Evolutionary conservation across 495 filamentous ascomycete genomes (phyloP), one percentile per base, ranked within the genome.

Genomic region (Tuber microsphaerosporum): DNA sequence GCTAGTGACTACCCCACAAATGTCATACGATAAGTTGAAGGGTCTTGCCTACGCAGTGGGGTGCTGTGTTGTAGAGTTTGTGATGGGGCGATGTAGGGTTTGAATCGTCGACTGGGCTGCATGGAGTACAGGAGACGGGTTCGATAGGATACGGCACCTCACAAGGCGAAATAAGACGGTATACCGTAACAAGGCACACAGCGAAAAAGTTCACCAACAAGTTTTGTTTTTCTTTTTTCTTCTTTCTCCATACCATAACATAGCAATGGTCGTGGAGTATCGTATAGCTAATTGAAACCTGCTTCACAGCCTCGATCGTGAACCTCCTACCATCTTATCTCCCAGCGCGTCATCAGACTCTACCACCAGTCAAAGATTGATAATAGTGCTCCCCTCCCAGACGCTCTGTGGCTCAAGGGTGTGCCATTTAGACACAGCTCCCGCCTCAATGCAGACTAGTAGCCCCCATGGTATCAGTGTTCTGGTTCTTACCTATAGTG

Each of bases 321-420:
- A 31, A 7, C 12, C 17, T 5, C 56, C 56, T 12, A 65, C 14
- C 3, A 65, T 17, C 26, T 26, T 16, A 65, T 14, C 12, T 4
- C 56, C 26, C 34, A 26, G 26, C 31, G 2, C 56, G 14, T 17
- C 56, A 65, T 19, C 56, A 16, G 56, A 14, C 56, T 34, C 26
- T 65, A 65, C 26, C 56, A 5, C 26, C 5, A 65, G 80, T 82
- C 79, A 82, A 71, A 82, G 37, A 51, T 74, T 84, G 74, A 97
- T 92, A 68, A 90, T 89, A 88, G 95, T 92, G 39, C 92, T 93
- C 14, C 93, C 95, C 84, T 97, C 93, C 87, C 93, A 97, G 14
- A 90, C 90, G 81, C 97, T 95, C 14, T 92, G 92, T 16, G 88
- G 88, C 83, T 97, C 96, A 74, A 99, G 85, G 17, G 88, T 91